Evolutionary conservation across 768 basidiomycete genomes (phyloP).

Genomic region (Rhizopogon rudus): DNA sequence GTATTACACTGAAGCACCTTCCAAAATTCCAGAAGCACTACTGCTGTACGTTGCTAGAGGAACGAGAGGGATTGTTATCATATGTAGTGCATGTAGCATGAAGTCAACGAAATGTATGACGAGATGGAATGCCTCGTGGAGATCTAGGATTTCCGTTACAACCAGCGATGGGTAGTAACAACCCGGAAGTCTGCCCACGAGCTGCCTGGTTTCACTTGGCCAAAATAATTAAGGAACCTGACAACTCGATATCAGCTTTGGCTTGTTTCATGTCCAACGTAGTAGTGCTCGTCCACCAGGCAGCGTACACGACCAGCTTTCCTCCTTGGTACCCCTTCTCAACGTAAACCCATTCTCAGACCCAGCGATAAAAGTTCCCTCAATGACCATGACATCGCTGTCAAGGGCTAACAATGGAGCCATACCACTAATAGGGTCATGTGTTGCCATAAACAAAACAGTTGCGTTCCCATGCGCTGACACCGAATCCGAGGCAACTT

Average conservation of each 20-base stretch:
- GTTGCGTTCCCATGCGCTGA: background rate
- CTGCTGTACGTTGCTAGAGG: background rate
- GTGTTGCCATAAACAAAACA: slow-evolving; percentile 19
- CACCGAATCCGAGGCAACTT: slow-evolving; percentile 1
- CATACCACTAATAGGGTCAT: slow-evolving; percentile 9
- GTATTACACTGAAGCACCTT: background rate
- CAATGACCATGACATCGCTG: slow-evolving; percentile 5
- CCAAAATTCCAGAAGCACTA: background rate
- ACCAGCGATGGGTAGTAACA: background rate
- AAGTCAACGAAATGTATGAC: background rate
- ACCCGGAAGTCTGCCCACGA: background rate
- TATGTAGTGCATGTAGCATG: background rate
- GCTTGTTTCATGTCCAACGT: slow-evolving; percentile 16
- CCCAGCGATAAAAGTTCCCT: slow-evolving; percentile 35
- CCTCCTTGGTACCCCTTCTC: slow-evolving; percentile 15
- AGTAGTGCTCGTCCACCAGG: slow-evolving; percentile 27
- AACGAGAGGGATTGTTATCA: background rate
- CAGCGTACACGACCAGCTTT: slow-evolving; percentile 37
- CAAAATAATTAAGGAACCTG: background rate
- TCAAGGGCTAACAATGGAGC: slow-evolving; percentile 11
- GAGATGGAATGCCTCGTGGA: background rate
- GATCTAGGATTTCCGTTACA: background rate
- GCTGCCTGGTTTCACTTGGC: background rate
- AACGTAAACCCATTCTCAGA: slow-evolving; percentile 53
- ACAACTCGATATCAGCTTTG: background rate